phyloP scores from a whole-genome alignment of 176 grass and related monocot species.

The Bonia amplexicaulis region DNA sequence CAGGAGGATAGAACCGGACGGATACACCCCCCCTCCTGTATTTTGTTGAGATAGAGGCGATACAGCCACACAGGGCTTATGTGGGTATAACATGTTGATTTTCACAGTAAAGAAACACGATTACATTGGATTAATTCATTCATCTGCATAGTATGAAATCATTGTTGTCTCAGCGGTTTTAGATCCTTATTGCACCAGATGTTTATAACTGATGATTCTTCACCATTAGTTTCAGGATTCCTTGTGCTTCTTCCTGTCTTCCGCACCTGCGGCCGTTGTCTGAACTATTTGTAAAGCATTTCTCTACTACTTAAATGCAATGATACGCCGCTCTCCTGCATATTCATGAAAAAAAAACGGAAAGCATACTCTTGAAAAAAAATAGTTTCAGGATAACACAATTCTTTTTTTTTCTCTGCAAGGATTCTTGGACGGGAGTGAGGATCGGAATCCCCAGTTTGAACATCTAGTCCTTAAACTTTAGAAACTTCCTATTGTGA shows the following conservation, averaged over 20 bases:
- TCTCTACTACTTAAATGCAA: neutral
- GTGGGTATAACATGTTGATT: slow-evolving; percentile 14
- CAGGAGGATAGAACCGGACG: neutral
- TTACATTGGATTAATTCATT: slow-evolving; percentile 44
- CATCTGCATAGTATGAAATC: neutral
- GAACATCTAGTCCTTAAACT: neutral
- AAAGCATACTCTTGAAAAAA: neutral
- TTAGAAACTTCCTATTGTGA: neutral
- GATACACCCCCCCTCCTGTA: neutral
- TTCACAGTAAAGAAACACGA: slow-evolving; percentile 20
- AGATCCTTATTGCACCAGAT: neutral
- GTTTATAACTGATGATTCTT: neutral
- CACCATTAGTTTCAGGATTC: neutral
- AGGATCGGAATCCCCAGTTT: neutral
- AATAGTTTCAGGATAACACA: neutral
- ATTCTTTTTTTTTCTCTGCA: neutral
- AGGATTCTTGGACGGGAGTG: neutral
- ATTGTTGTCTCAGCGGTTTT: neutral
- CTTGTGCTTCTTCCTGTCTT: neutral
- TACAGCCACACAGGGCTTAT: neutral
- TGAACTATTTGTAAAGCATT: neutral
- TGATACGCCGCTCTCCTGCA: neutral
- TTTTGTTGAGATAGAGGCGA: slow-evolving; percentile 8
- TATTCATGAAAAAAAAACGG: neutral
- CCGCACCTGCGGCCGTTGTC: neutral